A percentile compares a stretch with the other conserved stretches of the same genome.
These are phyloP conservation scores for Bauhinia variegata DNA, from an alignment of 306 rosid species.

Conservation along the genomic window DNA sequence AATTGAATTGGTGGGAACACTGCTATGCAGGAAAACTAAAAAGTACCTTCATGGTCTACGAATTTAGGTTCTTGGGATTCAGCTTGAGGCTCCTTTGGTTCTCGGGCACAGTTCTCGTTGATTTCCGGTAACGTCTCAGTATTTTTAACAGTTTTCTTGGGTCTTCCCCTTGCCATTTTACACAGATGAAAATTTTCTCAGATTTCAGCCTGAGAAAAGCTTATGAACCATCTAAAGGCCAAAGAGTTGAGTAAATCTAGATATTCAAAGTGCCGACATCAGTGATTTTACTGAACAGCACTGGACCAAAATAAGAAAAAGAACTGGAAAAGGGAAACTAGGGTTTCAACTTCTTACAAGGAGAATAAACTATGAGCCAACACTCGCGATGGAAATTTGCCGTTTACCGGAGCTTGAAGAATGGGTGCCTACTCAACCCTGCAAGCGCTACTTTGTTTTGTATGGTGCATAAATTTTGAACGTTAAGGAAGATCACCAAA, in stretches of 20 bases:
- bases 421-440: not conserved
- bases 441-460: too few species aligned
- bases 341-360: not conserved
- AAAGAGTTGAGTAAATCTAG: not conserved
- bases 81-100: conserved; percentile 31
- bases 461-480: too few species aligned
- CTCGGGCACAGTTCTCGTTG: conserved; percentile 17
- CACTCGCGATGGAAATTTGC: not conserved
- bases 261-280: too few species aligned
- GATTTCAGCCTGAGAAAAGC: not conserved
- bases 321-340: not conserved
- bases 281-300: too few species aligned
- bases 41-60: conserved; percentile 59
- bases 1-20: not conserved
- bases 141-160: conserved; percentile 41
- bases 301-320: not conserved
- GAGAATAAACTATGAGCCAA: not conserved
- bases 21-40: not conserved
- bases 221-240: not conserved
- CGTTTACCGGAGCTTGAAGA: not conserved
- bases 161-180: conserved; percentile 62
- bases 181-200: conserved; percentile 6
- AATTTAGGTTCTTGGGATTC: conserved; percentile 44
- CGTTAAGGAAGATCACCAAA: too few species aligned
- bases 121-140: conserved; percentile 24